Evolutionary conservation across 805 yeast genomes (phyloP).

Genomic region (Ogataea trehaloabstinens): DNA sequence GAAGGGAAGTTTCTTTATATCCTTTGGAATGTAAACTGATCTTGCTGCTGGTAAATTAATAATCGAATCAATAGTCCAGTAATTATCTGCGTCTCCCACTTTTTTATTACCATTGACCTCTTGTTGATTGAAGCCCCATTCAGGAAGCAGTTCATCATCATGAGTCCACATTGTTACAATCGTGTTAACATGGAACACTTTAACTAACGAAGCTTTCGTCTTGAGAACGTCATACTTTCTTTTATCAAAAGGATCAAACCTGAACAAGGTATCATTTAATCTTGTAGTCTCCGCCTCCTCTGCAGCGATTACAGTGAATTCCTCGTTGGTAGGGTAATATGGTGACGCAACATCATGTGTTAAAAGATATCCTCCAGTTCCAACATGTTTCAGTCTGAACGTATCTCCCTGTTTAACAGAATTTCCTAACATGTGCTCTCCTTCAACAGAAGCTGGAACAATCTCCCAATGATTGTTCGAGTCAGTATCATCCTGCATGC

Average conservation of each 20-base stretch:
- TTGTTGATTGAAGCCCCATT: slow-evolving; percentile 90
- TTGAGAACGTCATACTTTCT: slow-evolving; percentile 51
- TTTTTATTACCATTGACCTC: slow-evolving; percentile 96
- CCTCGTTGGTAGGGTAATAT: slow-evolving; percentile 86
- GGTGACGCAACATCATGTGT: slow-evolving; percentile 98
- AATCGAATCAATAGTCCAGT: slow-evolving; percentile 77
- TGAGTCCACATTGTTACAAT: slow-evolving; percentile 95
- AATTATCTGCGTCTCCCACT: slow-evolving; percentile 59
- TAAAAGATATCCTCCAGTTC: slow-evolving; percentile 73
- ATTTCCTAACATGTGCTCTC: slow-evolving; percentile 38
- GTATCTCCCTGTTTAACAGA: slow-evolving; percentile 68
- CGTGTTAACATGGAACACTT: slow-evolving; percentile 78
- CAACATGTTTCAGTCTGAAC: slow-evolving; percentile 77
- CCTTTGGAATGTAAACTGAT: slow-evolving; percentile 61
- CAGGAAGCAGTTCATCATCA: slow-evolving; percentile 79
- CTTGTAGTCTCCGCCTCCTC: slow-evolving; percentile 56
- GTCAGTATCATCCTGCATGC: slow-evolving; percentile 51
- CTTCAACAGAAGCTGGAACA: slow-evolving; percentile 57
- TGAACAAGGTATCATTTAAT: slow-evolving; percentile 76
- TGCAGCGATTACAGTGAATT: slow-evolving; percentile 69
- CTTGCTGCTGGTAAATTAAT: slow-evolving; percentile 63
- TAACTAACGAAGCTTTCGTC: slow-evolving; percentile 68
- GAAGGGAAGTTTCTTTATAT: slow-evolving; percentile 64
- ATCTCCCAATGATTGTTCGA: slow-evolving; percentile 84
- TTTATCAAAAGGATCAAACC: slow-evolving; percentile 59